Evolutionary conservation across 768 basidiomycete genomes (phyloP).

Genomic region (Lactarius quietus): DNA sequence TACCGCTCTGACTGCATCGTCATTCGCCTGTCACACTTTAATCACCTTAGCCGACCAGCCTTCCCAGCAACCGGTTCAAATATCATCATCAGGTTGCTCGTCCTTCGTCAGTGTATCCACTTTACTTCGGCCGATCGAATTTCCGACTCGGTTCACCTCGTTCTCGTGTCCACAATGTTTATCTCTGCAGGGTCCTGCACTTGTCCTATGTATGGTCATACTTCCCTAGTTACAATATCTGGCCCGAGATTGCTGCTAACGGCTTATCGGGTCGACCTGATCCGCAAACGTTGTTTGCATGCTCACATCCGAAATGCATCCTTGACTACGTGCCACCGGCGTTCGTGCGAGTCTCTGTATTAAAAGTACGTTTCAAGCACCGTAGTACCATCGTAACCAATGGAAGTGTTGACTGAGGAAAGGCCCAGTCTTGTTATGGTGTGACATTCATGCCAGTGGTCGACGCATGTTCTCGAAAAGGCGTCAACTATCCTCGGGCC

Average conservation of each 20-base stretch:
- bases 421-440: background rate
- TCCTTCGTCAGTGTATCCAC: background rate
- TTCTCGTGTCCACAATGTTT: background rate
- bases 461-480: background rate
- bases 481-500: constrained; percentile 12
- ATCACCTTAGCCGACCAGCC: background rate
- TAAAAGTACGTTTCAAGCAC: too few relatives aligned
- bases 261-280: background rate
- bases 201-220: background rate
- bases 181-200: background rate
- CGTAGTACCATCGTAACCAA: background rate
- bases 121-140: background rate
- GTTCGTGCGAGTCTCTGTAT: background rate
- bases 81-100: background rate
- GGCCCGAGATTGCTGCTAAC: background rate
- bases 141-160: background rate
- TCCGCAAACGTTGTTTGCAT: background rate
- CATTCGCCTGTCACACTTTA: constrained; percentile 2
- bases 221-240: background rate
- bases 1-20: background rate
- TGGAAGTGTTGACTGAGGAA: background rate
- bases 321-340: background rate
- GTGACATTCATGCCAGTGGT: background rate
- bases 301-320: background rate
- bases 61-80: background rate